Evolutionary conservation across 495 filamentous ascomycete genomes (phyloP), one percentile per base, ranked within the genome.

Genomic region (Tetracladium marchalianum): DNA sequence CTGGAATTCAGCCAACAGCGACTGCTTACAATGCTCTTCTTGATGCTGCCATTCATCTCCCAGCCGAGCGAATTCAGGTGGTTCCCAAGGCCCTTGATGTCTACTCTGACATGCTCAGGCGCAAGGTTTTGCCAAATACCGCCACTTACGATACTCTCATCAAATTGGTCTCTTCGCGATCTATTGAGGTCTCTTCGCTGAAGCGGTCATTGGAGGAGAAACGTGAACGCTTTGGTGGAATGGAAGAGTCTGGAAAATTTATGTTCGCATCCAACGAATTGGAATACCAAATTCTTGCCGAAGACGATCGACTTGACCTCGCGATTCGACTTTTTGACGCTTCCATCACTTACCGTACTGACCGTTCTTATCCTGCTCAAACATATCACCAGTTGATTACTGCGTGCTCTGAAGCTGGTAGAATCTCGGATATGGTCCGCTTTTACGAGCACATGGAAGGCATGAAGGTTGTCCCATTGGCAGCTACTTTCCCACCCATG

Each of bases 91-190:
- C 86, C 5, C 76, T 97, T 40, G 88, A 90, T 71, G 83, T 97
- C 47, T 97, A 97, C 67, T 83, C 87, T 35, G 87, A 96, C 61
- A 95, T 98, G 90, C 81, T 95, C 53, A 76, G 84, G 49, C 84
- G 89, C 39, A 82, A 81, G 55, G 81, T 96, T 35, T 64, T 72
- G 19, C 90, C 90, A 12, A 82, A 93, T 57, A 79, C 81, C 47
- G 74, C 81, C 43, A 97, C 89, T 6, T 97, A 93, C 65, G 77
- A 86, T 56, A 87, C 83, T 2, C 66, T 98, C 10, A 82, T 98
- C 48, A 77, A 84, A 51, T 66, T 94, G 34, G 75, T 97, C 31
- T 82, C 89, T 17, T 71, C 76, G 15, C 83, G 85, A 31, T 85
- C 88, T 35, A 72, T 89, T 41, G 81, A 90, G 54, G 76, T 85